Evolutionary conservation across 129 eudicot species (phyloP), one percentile per base, ranked within the genome.

Genomic region (Apium graveolens): DNA sequence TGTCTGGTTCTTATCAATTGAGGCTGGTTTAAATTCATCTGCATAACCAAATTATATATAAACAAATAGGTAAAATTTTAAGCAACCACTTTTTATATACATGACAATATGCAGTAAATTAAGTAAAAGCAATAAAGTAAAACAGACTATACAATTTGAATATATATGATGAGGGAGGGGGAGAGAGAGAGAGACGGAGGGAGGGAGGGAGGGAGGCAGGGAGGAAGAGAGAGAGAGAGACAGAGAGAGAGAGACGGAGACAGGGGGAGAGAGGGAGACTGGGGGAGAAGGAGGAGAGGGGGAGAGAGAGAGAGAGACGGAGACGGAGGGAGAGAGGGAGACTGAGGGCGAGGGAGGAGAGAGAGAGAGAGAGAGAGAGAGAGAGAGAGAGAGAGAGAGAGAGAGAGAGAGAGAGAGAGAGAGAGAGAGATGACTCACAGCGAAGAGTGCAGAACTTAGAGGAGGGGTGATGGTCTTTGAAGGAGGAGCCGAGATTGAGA

Each of bases 11-110:
- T 95, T 87, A 80, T 95, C 99, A 20, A 94, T 91, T 4, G 98
- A 94, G 5, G 98, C 99, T 1, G 99, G 99, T 65, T 91, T 90
- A 79, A 95, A 95, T 78, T 92, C 99, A 86, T 95, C 98, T 94
- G 91, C 57, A 70, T 44, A 74, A 27, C 20, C 8, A 11, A 27
- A 44, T 13, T 42, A 73, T 26, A 57, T 24, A 26, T 26, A 26
- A 9, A 60, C n/a, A 57, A 7, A 20, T 21, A 18, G 26, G 62
- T 21, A 1, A 1, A 20, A 20, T 53, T 27, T 27, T 53, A 53
- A 21, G 12, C 29, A 55, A 21, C 8, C 24, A 24, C 29, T 24
- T 55, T 55, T 55, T 0, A n/a, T n/a, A 16, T 2, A 57, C 27
- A n/a, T n/a, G 10, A 55, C 11, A 55, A 8, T 24, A 9, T 57